Conservation (phyloP, 768 basidiomycete genomes). For the Mycena epipterygia region DNA sequence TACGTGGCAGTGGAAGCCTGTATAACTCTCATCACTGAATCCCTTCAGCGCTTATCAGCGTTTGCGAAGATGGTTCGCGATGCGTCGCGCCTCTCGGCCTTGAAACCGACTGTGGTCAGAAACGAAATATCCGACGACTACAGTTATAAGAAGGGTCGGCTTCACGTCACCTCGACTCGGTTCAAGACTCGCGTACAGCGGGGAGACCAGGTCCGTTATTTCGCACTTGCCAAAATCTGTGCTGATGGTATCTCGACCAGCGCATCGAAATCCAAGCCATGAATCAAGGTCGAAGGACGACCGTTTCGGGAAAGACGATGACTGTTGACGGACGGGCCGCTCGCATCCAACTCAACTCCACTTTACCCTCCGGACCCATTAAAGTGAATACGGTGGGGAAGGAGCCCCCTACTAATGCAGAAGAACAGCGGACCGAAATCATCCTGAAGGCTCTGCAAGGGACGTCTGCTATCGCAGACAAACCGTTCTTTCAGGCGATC, state of each 20-base stretch:
- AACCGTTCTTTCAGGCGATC: conserved; percentile 52
- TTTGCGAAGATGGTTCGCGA: conserved; percentile 56
- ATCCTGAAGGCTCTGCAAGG: conserved; percentile 47
- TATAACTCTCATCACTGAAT: not conserved
- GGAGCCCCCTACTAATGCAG: conserved; percentile 63
- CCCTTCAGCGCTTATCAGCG: conserved; percentile 53
- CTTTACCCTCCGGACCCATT: conserved; percentile 41
- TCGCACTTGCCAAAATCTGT: not conserved
- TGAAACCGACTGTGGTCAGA: conserved; percentile 61
- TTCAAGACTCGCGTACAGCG: conserved; percentile 57
- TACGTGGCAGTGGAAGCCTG: conserved; percentile 34
- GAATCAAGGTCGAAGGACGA: not conserved
- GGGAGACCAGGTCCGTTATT: not conserved
- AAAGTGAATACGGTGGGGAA: conserved; percentile 61
- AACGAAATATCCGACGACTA: conserved; percentile 59
- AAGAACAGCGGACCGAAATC: conserved; percentile 45
- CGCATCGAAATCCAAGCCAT: not conserved
- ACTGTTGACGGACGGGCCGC: not conserved
- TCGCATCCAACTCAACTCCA: conserved; percentile 17
- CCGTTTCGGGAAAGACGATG: not conserved
- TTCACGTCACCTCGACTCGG: conserved; percentile 55
- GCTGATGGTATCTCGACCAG: not conserved
- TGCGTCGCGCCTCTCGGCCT: conserved; percentile 48
- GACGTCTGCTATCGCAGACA: conserved; percentile 41
- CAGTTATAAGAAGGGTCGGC: conserved; percentile 40